Evolutionary conservation across 1,139 yeast genomes (phyloP), one percentile per base, ranked within the genome.

Genomic region (Lodderomyces jiufengensis): DNA sequence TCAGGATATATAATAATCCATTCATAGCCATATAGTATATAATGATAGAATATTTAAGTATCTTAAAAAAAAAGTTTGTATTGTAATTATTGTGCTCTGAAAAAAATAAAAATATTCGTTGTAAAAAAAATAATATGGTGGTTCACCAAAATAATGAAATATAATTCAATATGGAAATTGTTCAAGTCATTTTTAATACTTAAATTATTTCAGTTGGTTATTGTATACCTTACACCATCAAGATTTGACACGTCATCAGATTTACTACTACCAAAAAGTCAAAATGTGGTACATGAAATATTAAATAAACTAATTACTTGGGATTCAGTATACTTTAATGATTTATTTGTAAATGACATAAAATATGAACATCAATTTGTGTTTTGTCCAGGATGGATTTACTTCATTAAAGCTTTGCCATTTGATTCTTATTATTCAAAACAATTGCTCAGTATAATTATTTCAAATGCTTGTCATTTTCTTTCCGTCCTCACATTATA

Each of bases 321-420:
- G 97, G 98, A 92, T 56, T 72, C 82, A 2, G 95, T 88, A 0
- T 87, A 82, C 57, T 88, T 84, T 51, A 58, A 76, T 18, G 77
- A 80, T 33, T 53, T 80, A 32, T 77, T 84, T 26, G 54, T 61
- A 13, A 59, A 74, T 20, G 78, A 72, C 0, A 61, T 72, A 21
- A 55, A 57, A 25, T 88, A 70, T 57, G 97, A 92, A 55, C 96
- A 92, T 55, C 95, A 87, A 59, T 84, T 78, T 72, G 97, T 95
- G 7, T 92, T 87, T 55, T 81, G 95, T 27, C 84, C 86, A 5
- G 57, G 78, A 3, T 88, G 96, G 95, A 72, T 84, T 64, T 52
- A 73, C 30, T 40, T 78, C 3, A 59, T 86, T 15, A 56, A 61
- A 32, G 39, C 31, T 24, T 55, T 57, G 1, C 29, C 29, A 10